A percentile compares a stretch with the other conserved stretches of the same genome.
Evolutionary conservation across 129 eudicot genomes (phyloP).

Genomic region (Kitagawia praeruptora): DNA sequence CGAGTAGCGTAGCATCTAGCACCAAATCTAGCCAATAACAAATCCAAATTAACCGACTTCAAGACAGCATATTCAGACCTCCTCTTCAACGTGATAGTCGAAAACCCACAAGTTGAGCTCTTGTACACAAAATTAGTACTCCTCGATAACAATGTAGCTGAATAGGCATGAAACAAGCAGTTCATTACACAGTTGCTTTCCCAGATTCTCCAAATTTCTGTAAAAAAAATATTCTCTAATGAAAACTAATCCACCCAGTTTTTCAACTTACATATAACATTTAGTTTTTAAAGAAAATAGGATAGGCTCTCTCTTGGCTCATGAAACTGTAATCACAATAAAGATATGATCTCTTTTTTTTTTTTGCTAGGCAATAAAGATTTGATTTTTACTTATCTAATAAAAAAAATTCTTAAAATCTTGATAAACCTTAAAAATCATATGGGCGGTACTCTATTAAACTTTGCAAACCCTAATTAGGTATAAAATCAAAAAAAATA

Average conservation of each 20-base stretch:
- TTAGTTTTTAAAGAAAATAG: not conserved
- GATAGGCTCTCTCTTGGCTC: not conserved
- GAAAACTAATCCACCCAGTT: not conserved
- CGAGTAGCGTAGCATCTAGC: slow-evolving; percentile 46
- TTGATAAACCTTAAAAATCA: not conserved
- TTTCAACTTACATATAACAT: not conserved
- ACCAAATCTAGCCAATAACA: slow-evolving; percentile 32
- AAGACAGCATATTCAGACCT: slow-evolving; percentile 27
- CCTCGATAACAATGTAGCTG: slow-evolving; percentile 45
- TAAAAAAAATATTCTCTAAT: slow-evolving; percentile 11
- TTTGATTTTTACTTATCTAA: not conserved
- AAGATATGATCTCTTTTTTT: no score
- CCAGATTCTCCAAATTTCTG: slow-evolving; percentile 40
- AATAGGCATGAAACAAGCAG: slow-evolving; percentile 52
- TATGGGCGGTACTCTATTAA: not conserved
- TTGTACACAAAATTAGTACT: slow-evolving; percentile 32
- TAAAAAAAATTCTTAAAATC: not conserved
- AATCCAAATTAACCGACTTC: slow-evolving; percentile 25
- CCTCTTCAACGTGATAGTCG: slow-evolving; percentile 25
- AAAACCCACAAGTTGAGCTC: slow-evolving; percentile 28
- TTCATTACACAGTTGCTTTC: slow-evolving; percentile 47
- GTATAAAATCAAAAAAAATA: not conserved
- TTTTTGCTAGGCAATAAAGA: not conserved
- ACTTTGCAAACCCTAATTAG: not conserved
- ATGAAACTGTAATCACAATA: not conserved